Conservation (phyloP, 2,329 filamentous ascomycete species). For the Monosporascus ibericus region DNA sequence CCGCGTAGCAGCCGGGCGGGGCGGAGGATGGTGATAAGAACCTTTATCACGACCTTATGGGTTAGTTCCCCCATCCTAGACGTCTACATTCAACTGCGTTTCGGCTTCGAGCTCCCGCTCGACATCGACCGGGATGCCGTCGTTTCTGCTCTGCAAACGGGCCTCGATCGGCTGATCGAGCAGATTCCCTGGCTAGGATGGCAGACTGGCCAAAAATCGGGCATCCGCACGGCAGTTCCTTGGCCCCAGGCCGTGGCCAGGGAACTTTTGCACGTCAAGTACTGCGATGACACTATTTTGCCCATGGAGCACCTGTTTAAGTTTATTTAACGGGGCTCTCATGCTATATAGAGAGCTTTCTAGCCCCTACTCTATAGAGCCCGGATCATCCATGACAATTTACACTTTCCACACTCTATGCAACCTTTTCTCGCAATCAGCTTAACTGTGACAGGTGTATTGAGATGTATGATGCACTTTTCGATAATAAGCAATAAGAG, state of each 20-base stretch:
- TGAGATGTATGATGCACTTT: no score
- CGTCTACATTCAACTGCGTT: not conserved
- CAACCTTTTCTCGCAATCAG: no score
- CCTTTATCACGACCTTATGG: not conserved
- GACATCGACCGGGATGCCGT: not conserved
- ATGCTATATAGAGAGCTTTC: no score
- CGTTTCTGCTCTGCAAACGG: not conserved
- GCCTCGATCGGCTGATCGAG: not conserved
- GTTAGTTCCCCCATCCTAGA: constrained; percentile 3
- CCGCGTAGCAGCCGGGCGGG: no score
- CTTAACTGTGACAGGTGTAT: no score
- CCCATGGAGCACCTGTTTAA: constrained; percentile 13
- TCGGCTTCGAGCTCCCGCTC: not conserved
- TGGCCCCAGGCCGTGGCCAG: constrained; percentile 10
- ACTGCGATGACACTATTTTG: constrained; percentile 10
- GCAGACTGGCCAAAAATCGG: constrained; percentile 12
- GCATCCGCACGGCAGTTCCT: constrained; percentile 9
- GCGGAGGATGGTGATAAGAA: no score
- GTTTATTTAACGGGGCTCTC: no score
- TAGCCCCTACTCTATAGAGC: no score
- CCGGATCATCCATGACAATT: no score
- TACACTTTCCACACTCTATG: no score
- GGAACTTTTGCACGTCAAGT: constrained; percentile 12
- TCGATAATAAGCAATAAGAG: no score
- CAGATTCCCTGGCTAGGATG: constrained; percentile 22